Conservation (phyloP, 139 green algal genomes). For the Chlorella sp. region DNA sequence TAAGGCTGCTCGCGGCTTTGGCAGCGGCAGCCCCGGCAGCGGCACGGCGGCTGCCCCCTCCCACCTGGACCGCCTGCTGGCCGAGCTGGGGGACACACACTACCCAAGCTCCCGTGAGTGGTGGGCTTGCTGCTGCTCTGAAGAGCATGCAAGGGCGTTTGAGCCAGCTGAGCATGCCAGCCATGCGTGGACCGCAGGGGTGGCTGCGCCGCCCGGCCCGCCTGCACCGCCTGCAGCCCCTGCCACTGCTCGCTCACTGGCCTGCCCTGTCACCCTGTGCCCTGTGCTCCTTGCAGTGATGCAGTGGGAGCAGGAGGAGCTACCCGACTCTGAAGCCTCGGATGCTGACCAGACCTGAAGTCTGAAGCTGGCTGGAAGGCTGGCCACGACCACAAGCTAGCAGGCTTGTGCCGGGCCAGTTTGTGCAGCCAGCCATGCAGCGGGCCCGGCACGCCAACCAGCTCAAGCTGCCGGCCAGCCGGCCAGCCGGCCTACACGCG, state of each 20-base stretch:
- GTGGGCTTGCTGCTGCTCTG: too few species aligned
- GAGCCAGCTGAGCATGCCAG: too few species aligned
- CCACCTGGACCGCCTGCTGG: conserved; percentile 24
- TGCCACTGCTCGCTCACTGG: not conserved
- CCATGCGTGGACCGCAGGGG: too few species aligned
- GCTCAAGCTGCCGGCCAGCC: not conserved
- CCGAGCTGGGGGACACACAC: conserved; percentile 14
- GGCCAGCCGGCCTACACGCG: not conserved
- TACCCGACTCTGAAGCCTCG: not conserved
- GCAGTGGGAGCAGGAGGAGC: conserved; percentile 26
- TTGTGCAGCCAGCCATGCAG: too few species aligned
- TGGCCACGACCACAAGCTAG: too few species aligned
- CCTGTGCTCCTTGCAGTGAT: conserved; percentile 19
- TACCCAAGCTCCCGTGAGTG: conserved; percentile 16
- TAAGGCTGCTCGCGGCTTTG: too few species aligned
- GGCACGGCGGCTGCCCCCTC: not conserved
- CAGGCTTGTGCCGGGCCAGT: too few species aligned
- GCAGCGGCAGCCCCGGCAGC: too few species aligned
- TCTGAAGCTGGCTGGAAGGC: too few species aligned
- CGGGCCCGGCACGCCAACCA: too few species aligned
- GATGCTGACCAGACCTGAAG: too few species aligned
- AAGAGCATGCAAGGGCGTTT: too few species aligned
- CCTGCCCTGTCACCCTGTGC: not conserved
- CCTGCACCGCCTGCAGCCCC: not conserved
- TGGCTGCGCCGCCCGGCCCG: not conserved